A percentile compares a stretch with the other conserved stretches of the same genome.
Conservation (phyloP, 1,284 basidiomycete genomes). For the Ustilago trichophora region DNA sequence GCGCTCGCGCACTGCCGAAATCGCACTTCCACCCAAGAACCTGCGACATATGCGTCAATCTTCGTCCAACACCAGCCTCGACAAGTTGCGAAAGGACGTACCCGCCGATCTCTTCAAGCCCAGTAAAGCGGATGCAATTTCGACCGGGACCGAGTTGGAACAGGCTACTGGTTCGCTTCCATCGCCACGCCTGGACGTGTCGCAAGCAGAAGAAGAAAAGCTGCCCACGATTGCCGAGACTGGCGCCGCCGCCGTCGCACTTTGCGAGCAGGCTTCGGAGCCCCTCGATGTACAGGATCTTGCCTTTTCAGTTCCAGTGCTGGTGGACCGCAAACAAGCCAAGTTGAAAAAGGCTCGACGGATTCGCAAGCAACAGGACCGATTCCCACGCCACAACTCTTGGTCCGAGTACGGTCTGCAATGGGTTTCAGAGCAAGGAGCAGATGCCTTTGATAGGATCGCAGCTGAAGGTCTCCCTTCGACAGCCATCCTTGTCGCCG, state of each 20-base stretch:
- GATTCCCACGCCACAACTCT: constrained; percentile 35
- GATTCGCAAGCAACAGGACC: constrained; percentile 29
- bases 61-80: constrained; percentile 20
- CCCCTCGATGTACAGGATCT: background rate
- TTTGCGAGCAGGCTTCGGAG: background rate
- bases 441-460: constrained; percentile 23
- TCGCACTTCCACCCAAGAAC: constrained; percentile 24
- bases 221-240: constrained; percentile 5
- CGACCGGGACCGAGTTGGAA: background rate
- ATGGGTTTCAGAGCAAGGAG: constrained; percentile 28
- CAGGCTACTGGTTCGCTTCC: no score
- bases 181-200: background rate
- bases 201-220: constrained; percentile 6
- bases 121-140: background rate
- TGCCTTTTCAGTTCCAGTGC: background rate
- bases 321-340: constrained; percentile 16
- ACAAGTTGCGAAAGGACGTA: constrained; percentile 10
- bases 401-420: constrained; percentile 32
- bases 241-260: no score
- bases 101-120: constrained; percentile 16
- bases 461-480: constrained; percentile 23
- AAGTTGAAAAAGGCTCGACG: constrained; percentile 36
- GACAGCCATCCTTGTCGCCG: constrained; percentile 10
- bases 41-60: constrained; percentile 33
- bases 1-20: constrained; percentile 19